A percentile compares a stretch with the other conserved stretches of the same genome.
These are phyloP conservation scores for Puccinia coronata DNA, from an alignment of 1,284 basidiomycete genomes.

Conservation along the genomic window DNA sequence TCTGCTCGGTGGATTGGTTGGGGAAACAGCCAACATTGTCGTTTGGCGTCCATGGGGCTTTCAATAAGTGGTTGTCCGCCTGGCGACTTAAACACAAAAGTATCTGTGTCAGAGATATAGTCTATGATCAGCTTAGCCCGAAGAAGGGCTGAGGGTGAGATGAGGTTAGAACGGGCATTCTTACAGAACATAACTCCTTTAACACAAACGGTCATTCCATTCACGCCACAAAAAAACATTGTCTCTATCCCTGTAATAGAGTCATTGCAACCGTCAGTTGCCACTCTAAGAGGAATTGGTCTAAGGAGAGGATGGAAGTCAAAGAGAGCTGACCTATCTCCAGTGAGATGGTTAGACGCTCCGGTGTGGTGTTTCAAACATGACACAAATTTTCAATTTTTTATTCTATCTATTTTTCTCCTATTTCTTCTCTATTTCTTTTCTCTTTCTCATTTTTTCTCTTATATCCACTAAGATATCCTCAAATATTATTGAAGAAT, in stretches of 20 bases:
- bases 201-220: background rate
- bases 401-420: too few species aligned
- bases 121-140: background rate
- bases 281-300: constrained; percentile 14
- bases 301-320: background rate
- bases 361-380: too few species aligned
- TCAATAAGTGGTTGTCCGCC: background rate
- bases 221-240: constrained; percentile 10
- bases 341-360: background rate
- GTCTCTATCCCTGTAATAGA: constrained; percentile 3
- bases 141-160: background rate
- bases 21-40: background rate
- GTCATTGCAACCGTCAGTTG: background rate
- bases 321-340: background rate
- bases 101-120: background rate
- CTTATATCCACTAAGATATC: too few species aligned
- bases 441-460: too few species aligned
- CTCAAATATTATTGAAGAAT: too few species aligned
- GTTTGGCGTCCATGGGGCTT: background rate
- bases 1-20: background rate
- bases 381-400: too few species aligned
- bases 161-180: background rate
- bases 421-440: too few species aligned
- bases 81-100: background rate
- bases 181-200: constrained; percentile 4